These are phyloP conservation scores for Cordyceps militaris DNA, from an alignment of 2,329 filamentous ascomycete genomes.

Conservation along the genomic window DNA sequence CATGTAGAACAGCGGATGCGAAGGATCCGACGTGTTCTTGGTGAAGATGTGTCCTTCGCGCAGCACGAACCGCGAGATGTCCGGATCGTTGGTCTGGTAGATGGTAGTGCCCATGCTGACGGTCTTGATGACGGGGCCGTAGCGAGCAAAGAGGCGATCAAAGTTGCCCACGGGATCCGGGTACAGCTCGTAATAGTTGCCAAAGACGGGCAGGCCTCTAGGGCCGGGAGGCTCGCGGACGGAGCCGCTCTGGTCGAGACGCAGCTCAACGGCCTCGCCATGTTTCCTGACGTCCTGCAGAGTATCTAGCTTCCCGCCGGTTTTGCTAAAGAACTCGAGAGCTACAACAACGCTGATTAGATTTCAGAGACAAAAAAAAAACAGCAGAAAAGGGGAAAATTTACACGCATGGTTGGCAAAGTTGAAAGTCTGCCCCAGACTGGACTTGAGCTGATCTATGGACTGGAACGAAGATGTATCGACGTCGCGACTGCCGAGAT, in stretches of 20 bases:
- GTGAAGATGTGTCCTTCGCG: constrained; percentile 38
- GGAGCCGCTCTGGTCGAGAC: constrained; percentile 10
- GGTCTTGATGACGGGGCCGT: constrained; percentile 41
- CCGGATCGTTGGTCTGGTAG: constrained; percentile 39
- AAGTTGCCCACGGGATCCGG: constrained; percentile 46
- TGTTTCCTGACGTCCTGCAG: not conserved
- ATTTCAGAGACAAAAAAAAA: not conserved
- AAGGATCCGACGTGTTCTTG: constrained; percentile 40
- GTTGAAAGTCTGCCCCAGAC: not conserved
- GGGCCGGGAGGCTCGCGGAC: constrained; percentile 40
- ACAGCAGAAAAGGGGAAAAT: not conserved
- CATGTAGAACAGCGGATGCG: constrained; percentile 33
- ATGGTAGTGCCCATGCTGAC: constrained; percentile 37
- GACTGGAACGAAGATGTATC: not conserved
- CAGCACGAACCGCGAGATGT: constrained; percentile 33
- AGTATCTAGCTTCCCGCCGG: not conserved
- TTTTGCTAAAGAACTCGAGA: not conserved
- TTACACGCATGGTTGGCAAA: not conserved
- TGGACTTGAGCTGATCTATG: not conserved
- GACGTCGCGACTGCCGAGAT: not conserved
- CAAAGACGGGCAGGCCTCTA: constrained; percentile 33
- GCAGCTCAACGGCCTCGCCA: not conserved
- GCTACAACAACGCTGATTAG: not conserved
- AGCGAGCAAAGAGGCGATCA: constrained; percentile 39
- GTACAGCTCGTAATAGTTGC: constrained; percentile 42